phyloP scores from a whole-genome alignment of 2,329 filamentous ascomycete genomes.

The Fusarium luffae region DNA sequence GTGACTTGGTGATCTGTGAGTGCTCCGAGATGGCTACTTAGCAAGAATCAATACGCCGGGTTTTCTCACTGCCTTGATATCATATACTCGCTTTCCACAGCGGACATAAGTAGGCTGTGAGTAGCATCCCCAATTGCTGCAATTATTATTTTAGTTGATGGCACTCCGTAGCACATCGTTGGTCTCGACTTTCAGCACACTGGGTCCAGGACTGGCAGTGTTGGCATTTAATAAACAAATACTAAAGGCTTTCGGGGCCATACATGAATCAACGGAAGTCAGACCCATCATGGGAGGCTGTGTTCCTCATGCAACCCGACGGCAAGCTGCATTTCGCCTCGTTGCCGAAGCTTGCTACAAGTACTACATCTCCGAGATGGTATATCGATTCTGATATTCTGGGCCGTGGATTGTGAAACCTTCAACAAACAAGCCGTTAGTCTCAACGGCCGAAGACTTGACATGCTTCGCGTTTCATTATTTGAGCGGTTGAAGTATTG shows the following conservation, averaged over 20 bases:
- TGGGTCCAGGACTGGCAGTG: neutral
- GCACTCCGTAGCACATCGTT: neutral
- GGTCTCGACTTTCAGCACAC: neutral
- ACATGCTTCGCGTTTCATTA: conserved; percentile 12
- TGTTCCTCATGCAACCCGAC: conserved; percentile 5
- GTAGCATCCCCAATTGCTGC: neutral
- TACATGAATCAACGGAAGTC: neutral
- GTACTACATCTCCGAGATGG: conserved; percentile 11
- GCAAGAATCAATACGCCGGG: neutral
- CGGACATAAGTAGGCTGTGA: neutral
- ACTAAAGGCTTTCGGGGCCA: neutral
- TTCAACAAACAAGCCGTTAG: conserved; percentile 17
- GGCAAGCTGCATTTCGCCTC: conserved; percentile 37
- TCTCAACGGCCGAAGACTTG: conserved; percentile 24
- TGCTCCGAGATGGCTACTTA: neutral
- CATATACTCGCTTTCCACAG: neutral
- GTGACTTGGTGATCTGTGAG: neutral
- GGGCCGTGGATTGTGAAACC: conserved; percentile 10
- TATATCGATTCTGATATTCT: conserved; percentile 8
- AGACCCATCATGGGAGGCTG: neutral
- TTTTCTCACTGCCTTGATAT: neutral
- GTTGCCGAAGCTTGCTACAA: conserved; percentile 38
- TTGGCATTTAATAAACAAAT: neutral
- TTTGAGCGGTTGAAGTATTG: conserved; percentile 19
- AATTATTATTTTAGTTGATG: neutral